A percentile compares a stretch with the other conserved stretches of the same genome.
phyloP scores from a whole-genome alignment of 805 yeast species.

The Pichia manshurica region DNA sequence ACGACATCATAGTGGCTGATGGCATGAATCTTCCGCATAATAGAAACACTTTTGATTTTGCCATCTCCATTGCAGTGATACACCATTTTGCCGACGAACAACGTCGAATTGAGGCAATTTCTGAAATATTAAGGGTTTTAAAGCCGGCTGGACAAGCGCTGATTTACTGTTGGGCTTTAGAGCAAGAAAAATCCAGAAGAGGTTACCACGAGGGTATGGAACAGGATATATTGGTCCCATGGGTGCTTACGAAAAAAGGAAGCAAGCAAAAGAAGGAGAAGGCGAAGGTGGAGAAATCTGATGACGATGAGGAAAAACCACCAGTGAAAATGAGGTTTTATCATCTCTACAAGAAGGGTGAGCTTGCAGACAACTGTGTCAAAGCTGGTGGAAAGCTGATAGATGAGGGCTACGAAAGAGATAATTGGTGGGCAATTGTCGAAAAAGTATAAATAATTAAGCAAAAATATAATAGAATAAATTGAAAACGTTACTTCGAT shows the following conservation, averaged over 20 bases:
- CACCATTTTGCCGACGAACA: slow-evolving; percentile 89
- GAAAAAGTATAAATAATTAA: slow-evolving; percentile 26
- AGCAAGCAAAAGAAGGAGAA: slow-evolving; percentile 31
- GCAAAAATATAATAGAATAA: too few species aligned
- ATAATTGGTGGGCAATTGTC: slow-evolving; percentile 84
- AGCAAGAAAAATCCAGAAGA: slow-evolving; percentile 79
- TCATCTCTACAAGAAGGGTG: slow-evolving; percentile 82
- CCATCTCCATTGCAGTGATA: slow-evolving; percentile 89
- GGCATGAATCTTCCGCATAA: slow-evolving; percentile 63
- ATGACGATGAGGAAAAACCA: slow-evolving; percentile 17
- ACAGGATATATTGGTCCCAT: slow-evolving; percentile 92
- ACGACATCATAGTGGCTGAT: slow-evolving; percentile 73
- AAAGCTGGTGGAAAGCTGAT: slow-evolving; percentile 67
- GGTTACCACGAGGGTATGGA: slow-evolving; percentile 90
- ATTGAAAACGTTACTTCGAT: too few species aligned
- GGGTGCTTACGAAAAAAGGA: slow-evolving; percentile 66
- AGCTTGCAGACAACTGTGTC: slow-evolving; percentile 62
- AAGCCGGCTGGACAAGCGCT: slow-evolving; percentile 60
- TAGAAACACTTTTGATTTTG: slow-evolving; percentile 56
- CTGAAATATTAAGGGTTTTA: slow-evolving; percentile 54
- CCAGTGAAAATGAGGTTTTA: slow-evolving; percentile 77
- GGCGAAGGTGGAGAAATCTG: slow-evolving; percentile 22
- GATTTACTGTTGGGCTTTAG: slow-evolving; percentile 95
- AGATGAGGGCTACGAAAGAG: slow-evolving; percentile 80
- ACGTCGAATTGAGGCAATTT: slow-evolving; percentile 71